Conservation (phyloP, 108 stramenopile genomes). For the Mayamaea pseudoterrestris region DNA sequence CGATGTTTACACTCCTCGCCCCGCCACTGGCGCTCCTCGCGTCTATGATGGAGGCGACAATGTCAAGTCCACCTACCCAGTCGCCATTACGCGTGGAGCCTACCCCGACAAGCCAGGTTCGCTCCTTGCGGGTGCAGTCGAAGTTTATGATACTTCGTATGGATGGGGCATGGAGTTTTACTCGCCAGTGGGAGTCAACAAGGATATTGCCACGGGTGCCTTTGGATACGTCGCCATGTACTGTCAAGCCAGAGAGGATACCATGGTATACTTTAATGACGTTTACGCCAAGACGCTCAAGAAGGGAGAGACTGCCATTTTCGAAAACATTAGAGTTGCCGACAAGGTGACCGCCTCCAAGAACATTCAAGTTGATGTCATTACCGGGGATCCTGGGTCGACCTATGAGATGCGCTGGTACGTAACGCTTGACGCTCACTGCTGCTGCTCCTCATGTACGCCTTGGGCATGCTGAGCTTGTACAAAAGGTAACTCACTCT, state of each 20-base stretch:
- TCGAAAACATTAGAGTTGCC: neutral
- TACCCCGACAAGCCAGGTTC: slow-evolving; percentile 13
- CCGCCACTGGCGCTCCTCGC: no score
- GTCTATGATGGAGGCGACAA: slow-evolving; percentile 15
- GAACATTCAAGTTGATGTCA: slow-evolving; percentile 14
- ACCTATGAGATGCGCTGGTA: slow-evolving; percentile 19
- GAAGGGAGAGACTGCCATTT: neutral
- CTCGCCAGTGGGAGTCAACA: slow-evolving; percentile 5
- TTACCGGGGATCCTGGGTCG: slow-evolving; percentile 8
- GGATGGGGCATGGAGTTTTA: slow-evolving; percentile 10
- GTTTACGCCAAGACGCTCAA: neutral
- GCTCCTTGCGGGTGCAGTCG: slow-evolving; percentile 18
- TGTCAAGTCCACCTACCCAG: slow-evolving; percentile 7
- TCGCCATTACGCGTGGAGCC: slow-evolving; percentile 17
- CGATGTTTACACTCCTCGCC: slow-evolving; percentile 1
- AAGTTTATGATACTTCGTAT: slow-evolving; percentile 5
- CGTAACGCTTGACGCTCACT: no score
- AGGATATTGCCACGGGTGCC: neutral
- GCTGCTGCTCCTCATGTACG: no score
- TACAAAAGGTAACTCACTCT: no score
- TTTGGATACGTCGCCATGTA: neutral
- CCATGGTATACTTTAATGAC: neutral
- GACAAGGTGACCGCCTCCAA: neutral
- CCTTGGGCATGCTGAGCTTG: no score
- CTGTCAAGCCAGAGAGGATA: slow-evolving; percentile 1